Base-by-base conservation (phyloP, 106 monocot species). In the Alisma plantagoaquatica region DNA sequence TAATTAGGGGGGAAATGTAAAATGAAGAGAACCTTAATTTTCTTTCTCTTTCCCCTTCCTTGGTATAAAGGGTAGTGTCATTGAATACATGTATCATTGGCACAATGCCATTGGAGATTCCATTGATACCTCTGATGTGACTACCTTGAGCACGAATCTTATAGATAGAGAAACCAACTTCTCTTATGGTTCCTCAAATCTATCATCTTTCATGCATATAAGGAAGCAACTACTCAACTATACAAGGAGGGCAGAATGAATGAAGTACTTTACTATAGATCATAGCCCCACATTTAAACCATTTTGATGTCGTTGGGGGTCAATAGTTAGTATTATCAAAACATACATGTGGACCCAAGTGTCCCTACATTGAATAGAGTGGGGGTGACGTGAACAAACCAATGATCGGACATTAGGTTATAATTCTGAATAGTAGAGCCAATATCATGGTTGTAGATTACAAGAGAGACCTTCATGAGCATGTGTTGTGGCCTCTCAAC, bases 221-320 rank as follows among this genome's bases (percentile, higher is more conserved):
- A 96, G 65, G 66, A 89, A 96, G 55, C 96, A 96, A 61, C 96
- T 96, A 54, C 96, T 96, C 68, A 96, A 56, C 96, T 96, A 73
- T 44, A 10, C 74, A 2, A 43, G 50, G 42, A 43, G 16, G 26
- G 58, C 12, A 10, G 14, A 7, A 48, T n/a, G n/a, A 1, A n/a
- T n/a, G n/a, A n/a, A n/a, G n/a, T n/a, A n/a, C n/a, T n/a, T n/a
- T n/a, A n/a, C n/a, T n/a, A n/a, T n/a, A n/a, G n/a, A n/a, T n/a
- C n/a, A n/a, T n/a, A n/a, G n/a, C n/a, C n/a, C n/a, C n/a, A n/a
- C n/a, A n/a, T n/a, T n/a, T n/a, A n/a, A n/a, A n/a, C n/a, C n/a
- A n/a, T n/a, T n/a, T n/a, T n/a, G n/a, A n/a, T n/a, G n/a, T n/a
- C n/a, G n/a, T n/a, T n/a, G n/a, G n/a, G n/a, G n/a, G n/a, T n/a